These are phyloP conservation scores for Zymoseptoria tritici DNA, from an alignment of 2,329 filamentous ascomycete species.

Conservation along the genomic window DNA sequence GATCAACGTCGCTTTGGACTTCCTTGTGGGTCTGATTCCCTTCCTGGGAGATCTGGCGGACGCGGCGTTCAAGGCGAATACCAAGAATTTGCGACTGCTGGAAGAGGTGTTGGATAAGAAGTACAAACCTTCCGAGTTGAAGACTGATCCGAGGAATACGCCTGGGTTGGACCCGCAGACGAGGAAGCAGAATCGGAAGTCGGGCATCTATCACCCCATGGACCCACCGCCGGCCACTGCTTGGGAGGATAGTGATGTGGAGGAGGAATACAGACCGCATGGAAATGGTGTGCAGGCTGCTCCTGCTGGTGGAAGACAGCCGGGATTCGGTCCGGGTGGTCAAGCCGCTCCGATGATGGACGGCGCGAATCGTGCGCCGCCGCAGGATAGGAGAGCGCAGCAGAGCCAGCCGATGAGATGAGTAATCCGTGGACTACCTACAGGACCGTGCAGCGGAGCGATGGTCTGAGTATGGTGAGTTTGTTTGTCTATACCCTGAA, in stretches of 20 bases:
- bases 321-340: neutral
- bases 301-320: neutral
- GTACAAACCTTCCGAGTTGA: constrained; percentile 44
- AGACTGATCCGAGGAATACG: constrained; percentile 21
- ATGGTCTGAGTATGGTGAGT: no score
- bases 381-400: neutral
- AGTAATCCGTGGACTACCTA: neutral
- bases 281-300: neutral
- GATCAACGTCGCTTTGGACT: constrained; percentile 69
- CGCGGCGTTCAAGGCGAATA: constrained; percentile 66
- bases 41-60: constrained; percentile 71
- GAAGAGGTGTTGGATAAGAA: constrained; percentile 62
- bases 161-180: constrained; percentile 24
- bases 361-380: neutral
- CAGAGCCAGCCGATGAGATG: neutral
- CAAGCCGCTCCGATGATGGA: neutral
- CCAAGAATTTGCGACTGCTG: constrained; percentile 63
- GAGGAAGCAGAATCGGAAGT: constrained; percentile 28
- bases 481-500: no score
- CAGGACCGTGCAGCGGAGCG: no score
- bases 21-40: constrained; percentile 65
- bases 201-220: constrained; percentile 27
- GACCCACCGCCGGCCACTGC: constrained; percentile 39
- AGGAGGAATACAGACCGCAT: constrained; percentile 18
- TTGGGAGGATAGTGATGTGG: constrained; percentile 39